phyloP scores from a whole-genome alignment of 2,329 filamentous ascomycete genomes.

The Botrytis fragariae region DNA sequence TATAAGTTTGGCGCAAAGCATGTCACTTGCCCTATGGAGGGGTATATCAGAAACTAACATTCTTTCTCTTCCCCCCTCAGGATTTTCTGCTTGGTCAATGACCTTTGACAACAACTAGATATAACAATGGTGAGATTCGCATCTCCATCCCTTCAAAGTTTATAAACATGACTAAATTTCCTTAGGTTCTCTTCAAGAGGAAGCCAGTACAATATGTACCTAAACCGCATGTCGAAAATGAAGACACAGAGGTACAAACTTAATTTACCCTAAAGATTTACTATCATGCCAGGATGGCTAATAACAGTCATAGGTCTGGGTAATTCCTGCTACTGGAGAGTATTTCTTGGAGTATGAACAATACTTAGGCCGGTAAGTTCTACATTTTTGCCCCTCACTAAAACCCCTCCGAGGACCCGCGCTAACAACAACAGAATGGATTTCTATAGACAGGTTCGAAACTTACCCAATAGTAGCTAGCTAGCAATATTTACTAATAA shows the following conservation, averaged over 20 bases:
- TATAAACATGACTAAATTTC: slow-evolving; percentile 21
- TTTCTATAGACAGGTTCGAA: slow-evolving; percentile 82
- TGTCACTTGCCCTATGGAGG: slow-evolving; percentile 20
- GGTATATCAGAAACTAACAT: slow-evolving; percentile 31
- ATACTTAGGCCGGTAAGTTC: slow-evolving; percentile 73
- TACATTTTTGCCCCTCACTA: slow-evolving; percentile 21
- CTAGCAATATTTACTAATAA: slow-evolving; percentile 29
- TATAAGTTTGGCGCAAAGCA: slow-evolving; percentile 18
- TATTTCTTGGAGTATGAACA: slow-evolving; percentile 86
- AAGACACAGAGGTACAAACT: slow-evolving; percentile 71
- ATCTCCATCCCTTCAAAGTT: not conserved
- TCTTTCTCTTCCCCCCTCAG: slow-evolving; percentile 24
- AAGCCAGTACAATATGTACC: slow-evolving; percentile 86
- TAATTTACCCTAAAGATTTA: slow-evolving; percentile 21
- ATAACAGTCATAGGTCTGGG: slow-evolving; percentile 69
- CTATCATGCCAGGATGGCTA: slow-evolving; percentile 25
- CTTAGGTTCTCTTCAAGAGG: slow-evolving; percentile 88
- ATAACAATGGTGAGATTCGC: slow-evolving; percentile 33
- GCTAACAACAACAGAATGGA: slow-evolving; percentile 62
- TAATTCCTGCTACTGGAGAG: slow-evolving; percentile 86
- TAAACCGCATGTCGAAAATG: slow-evolving; percentile 70
- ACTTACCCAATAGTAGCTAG: not conserved
- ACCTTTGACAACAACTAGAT: slow-evolving; percentile 23
- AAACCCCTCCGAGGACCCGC: not conserved
- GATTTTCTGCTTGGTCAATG: slow-evolving; percentile 24